These are phyloP conservation scores for Triglochin maritima DNA, from an alignment of 106 monocot species.

Conservation along the genomic window DNA sequence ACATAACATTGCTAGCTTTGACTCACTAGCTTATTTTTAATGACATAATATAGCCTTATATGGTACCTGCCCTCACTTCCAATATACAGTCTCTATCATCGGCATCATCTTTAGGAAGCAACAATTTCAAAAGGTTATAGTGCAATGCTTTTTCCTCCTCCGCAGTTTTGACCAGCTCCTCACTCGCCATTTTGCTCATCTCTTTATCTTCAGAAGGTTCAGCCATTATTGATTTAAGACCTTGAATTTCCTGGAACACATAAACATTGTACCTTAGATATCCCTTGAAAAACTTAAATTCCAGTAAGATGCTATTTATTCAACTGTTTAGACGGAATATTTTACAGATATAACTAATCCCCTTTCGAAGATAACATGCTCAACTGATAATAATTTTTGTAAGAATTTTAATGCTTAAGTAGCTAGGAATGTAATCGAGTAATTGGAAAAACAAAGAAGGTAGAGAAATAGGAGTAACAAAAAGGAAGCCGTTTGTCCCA, in stretches of 20 bases:
- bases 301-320: not conserved
- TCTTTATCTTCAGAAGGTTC: conserved; percentile 78
- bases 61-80: conserved; percentile 94
- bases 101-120: conserved; percentile 96
- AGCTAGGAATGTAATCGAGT: not conserved
- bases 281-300: not conserved
- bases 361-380: too few relatives aligned
- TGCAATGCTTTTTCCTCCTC: conserved; percentile 56
- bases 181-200: conserved; percentile 58
- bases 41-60: not conserved
- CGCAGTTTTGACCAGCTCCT: conserved; percentile 52
- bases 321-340: not conserved
- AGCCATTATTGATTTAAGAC: conserved; percentile 47
- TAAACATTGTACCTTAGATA: not conserved
- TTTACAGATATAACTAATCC: too few relatives aligned
- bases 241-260: conserved; percentile 59
- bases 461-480: too few relatives aligned
- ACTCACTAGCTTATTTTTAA: too few relatives aligned
- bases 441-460: not conserved
- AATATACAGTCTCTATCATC: conserved; percentile 90
- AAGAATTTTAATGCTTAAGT: not conserved
- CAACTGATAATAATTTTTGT: too few relatives aligned
- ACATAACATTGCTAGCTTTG: too few relatives aligned
- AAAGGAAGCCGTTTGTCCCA: too few relatives aligned
- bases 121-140: conserved; percentile 44